Percentiles rank a stretch among this genome's conserved stretches.
Conservation (phyloP, 179 eudicot species). For the Kewa caespitosa region DNA sequence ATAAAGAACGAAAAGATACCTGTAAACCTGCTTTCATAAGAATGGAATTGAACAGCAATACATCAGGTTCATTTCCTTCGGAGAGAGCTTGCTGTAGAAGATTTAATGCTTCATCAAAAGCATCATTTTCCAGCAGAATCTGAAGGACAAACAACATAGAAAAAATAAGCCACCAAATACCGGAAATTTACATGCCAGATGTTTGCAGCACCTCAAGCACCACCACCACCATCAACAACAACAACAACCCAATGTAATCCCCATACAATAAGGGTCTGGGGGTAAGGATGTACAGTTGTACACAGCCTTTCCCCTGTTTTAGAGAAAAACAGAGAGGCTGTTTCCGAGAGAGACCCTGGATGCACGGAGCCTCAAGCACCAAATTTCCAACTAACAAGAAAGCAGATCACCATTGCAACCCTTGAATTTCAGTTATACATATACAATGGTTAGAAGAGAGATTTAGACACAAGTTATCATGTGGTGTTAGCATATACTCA, state of each 20-base stretch:
- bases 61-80: conserved; percentile 64
- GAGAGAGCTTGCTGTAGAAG: conserved; percentile 57
- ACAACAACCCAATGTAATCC: no score
- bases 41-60: conserved; percentile 65
- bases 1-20: conserved; percentile 38
- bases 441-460: background rate
- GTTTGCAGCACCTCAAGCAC: background rate
- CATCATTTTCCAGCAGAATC: conserved; percentile 56
- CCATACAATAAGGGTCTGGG: no score
- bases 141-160: conserved; percentile 28
- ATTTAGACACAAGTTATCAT: background rate
- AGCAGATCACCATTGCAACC: background rate
- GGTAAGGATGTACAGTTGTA: no score
- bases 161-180: conserved; percentile 11
- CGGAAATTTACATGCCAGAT: conserved; percentile 11
- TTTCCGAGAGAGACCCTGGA: no score
- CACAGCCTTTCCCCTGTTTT: no score
- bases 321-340: no score
- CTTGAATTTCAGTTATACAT: background rate
- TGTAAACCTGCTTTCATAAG: conserved; percentile 48
- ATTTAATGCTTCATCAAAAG: conserved; percentile 62
- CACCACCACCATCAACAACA: no score
- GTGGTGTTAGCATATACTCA: background rate
- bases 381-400: background rate
- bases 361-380: no score